Base-by-base conservation (phyloP, 2,329 filamentous ascomycete genomes). In the Aspergillus tamarii region DNA sequence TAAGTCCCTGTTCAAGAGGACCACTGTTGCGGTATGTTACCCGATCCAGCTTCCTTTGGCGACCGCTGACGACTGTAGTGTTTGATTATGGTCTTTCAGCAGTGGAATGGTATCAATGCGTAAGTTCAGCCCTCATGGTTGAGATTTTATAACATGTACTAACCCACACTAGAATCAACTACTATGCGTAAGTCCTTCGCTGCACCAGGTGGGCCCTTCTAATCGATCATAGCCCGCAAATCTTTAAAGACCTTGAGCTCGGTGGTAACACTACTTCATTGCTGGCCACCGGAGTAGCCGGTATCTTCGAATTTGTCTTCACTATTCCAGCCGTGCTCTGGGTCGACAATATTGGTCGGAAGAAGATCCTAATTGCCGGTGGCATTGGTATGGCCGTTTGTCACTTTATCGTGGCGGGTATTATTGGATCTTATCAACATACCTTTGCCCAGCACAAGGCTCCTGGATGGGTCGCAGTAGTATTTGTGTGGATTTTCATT, bases 401-500 rank as follows among this genome's bases (percentile, higher is more conserved):
- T 70, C 90, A 92, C 72, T 85, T 92, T 67, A 89, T 92, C 70
- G 88, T 92, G 61, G 89, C 89, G 1, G 83, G 87, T 45, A 90
- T 93, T 63, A 84, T 89, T 5, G 91, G 88, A 41, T 86, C 82
- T 66, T 87, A 89, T 72, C 78, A 87, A n/a, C 73, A 86, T 66
- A 77, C 82, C 4, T 93, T 89, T 82, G 73, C 76, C 0, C 73
- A 80, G 0, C 84, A 92, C 65, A 70, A 75, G 8, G 85, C 84
- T 0, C 88, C 89, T 0, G 90, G 90, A 1, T 93, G 91, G 91
- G 90, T 81, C 5, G 85, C 89, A 0, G 89, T 86, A 7, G 82
- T 72, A 0, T 78, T 81, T 62, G 74, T 81, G 7, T 93, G 90
- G 90, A 82, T 93, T 0, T 93, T 91, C 67, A 87, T 91, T 32